Percentiles rank a stretch among this genome's conserved stretches.
These are phyloP conservation scores for Macadamia integrifolia DNA, from an alignment of 164 flowering plant genomes.

Conservation along the genomic window DNA sequence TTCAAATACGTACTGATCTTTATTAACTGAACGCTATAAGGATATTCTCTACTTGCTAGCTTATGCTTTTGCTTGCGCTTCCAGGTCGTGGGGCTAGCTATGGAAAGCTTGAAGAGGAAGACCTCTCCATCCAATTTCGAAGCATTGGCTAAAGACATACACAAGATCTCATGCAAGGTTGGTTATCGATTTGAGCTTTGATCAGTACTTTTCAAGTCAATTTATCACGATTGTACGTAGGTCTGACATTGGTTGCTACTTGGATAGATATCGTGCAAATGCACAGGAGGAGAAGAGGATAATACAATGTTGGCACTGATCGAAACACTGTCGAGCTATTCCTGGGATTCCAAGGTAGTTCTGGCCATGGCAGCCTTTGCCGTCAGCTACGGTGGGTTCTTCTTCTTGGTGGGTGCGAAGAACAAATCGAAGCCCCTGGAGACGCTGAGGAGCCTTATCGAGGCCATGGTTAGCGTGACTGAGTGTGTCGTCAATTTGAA, in stretches of 20 bases:
- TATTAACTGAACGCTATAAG: too few species aligned
- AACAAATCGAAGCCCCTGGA: constrained; percentile 35
- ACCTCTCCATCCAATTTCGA: constrained; percentile 14
- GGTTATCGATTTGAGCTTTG: too few species aligned
- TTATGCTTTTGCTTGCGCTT: too few species aligned
- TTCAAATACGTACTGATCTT: too few species aligned
- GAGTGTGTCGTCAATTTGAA: constrained; percentile 39
- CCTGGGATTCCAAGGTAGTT: constrained; percentile 53
- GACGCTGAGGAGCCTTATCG: constrained; percentile 31
- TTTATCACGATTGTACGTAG: too few species aligned
- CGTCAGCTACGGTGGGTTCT: constrained; percentile 43
- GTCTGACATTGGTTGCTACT: too few species aligned
- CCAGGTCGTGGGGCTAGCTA: neutral
- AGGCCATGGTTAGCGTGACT: constrained; percentile 38
- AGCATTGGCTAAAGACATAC: constrained; percentile 34
- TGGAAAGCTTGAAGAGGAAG: constrained; percentile 30
- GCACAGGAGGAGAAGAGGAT: constrained; percentile 60
- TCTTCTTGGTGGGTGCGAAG: constrained; percentile 39
- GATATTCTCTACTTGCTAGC: too few species aligned
- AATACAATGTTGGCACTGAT: constrained; percentile 41
- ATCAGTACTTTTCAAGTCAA: too few species aligned
- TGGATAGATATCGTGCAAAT: constrained; percentile 50
- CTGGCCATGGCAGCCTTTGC: constrained; percentile 42
- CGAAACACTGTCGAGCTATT: constrained; percentile 30
- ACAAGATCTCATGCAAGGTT: constrained; percentile 58